These are phyloP conservation scores for Dryas drummondii DNA, from an alignment of 306 rosid species.

Conservation along the genomic window DNA sequence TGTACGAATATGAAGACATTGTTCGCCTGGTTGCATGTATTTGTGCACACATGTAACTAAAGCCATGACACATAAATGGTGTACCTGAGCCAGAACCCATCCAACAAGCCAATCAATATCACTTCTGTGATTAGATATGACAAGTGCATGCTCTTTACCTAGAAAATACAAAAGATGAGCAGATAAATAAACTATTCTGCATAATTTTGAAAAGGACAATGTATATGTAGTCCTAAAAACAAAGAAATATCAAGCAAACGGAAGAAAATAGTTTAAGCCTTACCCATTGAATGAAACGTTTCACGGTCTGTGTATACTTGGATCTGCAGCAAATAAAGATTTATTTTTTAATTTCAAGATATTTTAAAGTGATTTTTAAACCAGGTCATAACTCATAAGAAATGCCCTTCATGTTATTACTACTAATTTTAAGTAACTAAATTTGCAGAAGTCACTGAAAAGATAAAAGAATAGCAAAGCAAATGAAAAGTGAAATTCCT, in stretches of 20 bases:
- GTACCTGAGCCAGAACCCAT: conserved; percentile 92
- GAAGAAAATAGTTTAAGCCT: conserved; percentile 26
- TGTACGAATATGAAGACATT: neutral
- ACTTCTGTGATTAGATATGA: conserved; percentile 79
- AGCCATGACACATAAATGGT: conserved; percentile 23
- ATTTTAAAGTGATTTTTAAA: conserved; percentile 17
- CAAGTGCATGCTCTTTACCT: conserved; percentile 94
- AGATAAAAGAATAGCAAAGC: neutral
- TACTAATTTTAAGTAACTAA: neutral
- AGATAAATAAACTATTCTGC: conserved; percentile 12
- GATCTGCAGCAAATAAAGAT: conserved; percentile 51
- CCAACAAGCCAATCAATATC: conserved; percentile 97
- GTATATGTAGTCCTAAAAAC: conserved; percentile 9
- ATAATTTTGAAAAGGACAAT: conserved; percentile 4
- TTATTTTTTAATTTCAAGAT: conserved; percentile 15
- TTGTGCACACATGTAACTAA: conserved; percentile 18
- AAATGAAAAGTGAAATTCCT: neutral
- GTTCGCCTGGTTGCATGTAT: neutral
- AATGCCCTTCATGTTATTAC: conserved; percentile 10
- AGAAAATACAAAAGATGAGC: conserved; percentile 33
- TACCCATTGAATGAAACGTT: conserved; percentile 77
- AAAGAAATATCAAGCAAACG: conserved; percentile 15
- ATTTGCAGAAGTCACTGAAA: neutral
- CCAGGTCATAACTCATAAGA: conserved; percentile 9
- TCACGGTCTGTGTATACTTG: conserved; percentile 67